Evolutionary conservation across 2,329 filamentous ascomycete species (phyloP).

Genomic region (Fusarium citri): DNA sequence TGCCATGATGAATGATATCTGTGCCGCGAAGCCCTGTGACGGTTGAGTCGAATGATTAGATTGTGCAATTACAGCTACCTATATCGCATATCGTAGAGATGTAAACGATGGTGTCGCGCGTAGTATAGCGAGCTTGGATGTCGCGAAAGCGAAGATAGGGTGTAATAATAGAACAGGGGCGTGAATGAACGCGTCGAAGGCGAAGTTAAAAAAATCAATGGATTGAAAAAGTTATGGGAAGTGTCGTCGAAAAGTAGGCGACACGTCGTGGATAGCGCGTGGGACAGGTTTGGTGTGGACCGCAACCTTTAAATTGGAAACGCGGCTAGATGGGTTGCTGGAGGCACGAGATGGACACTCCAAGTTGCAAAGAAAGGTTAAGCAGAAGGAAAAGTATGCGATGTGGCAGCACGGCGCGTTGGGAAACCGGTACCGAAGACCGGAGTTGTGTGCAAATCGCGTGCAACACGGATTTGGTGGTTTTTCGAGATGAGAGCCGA

Average conservation of each 20-base stretch:
- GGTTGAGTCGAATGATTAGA: slow-evolving; percentile 44
- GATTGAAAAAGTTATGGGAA: slow-evolving; percentile 25
- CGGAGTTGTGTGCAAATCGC: slow-evolving; percentile 63
- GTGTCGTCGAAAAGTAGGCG: slow-evolving; percentile 40
- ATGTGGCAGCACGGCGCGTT: slow-evolving; percentile 55
- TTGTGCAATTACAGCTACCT: slow-evolving; percentile 45
- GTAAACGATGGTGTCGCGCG: slow-evolving; percentile 41
- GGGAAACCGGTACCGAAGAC: slow-evolving; percentile 55
- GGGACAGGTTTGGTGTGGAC: slow-evolving; percentile 38
- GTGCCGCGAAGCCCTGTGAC: slow-evolving; percentile 30
- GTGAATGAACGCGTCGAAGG: slow-evolving; percentile 46
- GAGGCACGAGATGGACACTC: slow-evolving; percentile 41
- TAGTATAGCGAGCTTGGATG: slow-evolving; percentile 24
- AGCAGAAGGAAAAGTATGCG: slow-evolving; percentile 57
- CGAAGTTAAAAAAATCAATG: slow-evolving; percentile 34
- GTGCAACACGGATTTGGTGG: slow-evolving; percentile 65
- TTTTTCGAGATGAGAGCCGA: slow-evolving; percentile 68
- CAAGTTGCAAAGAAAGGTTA: slow-evolving; percentile 41
- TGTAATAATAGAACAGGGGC: slow-evolving; percentile 27
- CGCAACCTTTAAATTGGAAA: slow-evolving; percentile 37
- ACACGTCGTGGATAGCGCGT: slow-evolving; percentile 48
- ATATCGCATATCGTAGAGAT: slow-evolving; percentile 55
- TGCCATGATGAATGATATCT: slow-evolving; percentile 70
- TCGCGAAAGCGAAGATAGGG: slow-evolving; percentile 45
- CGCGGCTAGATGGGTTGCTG: slow-evolving; percentile 38